Percentiles rank a stretch among this genome's conserved stretches.
Evolutionary conservation across 805 yeast species (phyloP).

Genomic region (Jamesozyma hellenica): DNA sequence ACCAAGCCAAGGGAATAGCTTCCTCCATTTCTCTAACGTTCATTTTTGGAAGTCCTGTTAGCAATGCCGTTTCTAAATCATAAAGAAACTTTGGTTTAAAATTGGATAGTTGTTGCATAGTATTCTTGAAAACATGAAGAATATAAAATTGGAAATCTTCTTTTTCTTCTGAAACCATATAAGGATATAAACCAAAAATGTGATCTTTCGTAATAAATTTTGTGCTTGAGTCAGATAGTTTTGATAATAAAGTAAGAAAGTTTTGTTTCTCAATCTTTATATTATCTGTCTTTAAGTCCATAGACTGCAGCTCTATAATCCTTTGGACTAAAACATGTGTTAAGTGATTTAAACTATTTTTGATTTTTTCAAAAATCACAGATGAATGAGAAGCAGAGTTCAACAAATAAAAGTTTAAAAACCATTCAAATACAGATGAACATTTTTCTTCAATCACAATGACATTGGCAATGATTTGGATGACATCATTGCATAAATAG

Average conservation of each 20-base stretch:
- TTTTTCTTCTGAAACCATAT: slow-evolving; percentile 41
- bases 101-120: slow-evolving; percentile 35
- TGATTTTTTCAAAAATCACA: slow-evolving; percentile 5
- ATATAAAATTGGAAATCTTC: slow-evolving; percentile 37
- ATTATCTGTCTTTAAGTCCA: slow-evolving; percentile 16
- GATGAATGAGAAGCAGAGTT: slow-evolving; percentile 18
- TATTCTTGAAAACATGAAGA: slow-evolving; percentile 43
- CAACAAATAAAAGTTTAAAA: slow-evolving; percentile 37
- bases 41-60: slow-evolving; percentile 50
- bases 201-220: slow-evolving; percentile 56
- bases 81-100: slow-evolving; percentile 43
- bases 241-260: slow-evolving; percentile 34
- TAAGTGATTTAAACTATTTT: slow-evolving; percentile 8
- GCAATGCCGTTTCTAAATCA: slow-evolving; percentile 42
- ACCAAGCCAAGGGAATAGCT: slow-evolving; percentile 65
- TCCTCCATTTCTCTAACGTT: slow-evolving; percentile 52
- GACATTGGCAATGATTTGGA: slow-evolving; percentile 33
- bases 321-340: slow-evolving; percentile 21
- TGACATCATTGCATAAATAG: slow-evolving; percentile 7
- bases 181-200: slow-evolving; percentile 54
- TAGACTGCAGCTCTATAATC: slow-evolving; percentile 22
- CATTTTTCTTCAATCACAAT: slow-evolving; percentile 32
- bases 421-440: slow-evolving; percentile 38
- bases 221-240: slow-evolving; percentile 44
- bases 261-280: background rate